Evolutionary conservation across 805 yeast genomes (phyloP).

Genomic region (Zygoascus tannicola): DNA sequence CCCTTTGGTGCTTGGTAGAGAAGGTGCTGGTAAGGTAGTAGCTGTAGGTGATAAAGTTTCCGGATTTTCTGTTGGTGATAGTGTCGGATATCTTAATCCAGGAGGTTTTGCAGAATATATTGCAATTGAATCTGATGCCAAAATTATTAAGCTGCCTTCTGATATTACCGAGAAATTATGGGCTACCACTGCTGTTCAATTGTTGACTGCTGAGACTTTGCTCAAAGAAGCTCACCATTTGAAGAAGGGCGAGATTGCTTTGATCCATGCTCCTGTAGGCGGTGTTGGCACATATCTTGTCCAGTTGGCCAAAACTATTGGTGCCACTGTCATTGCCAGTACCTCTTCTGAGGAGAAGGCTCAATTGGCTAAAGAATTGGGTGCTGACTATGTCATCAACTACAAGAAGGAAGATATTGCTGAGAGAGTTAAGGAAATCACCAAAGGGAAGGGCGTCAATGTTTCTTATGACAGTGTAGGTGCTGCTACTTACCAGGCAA

Average conservation of each 20-base stretch:
- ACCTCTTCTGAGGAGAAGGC: slow-evolving; percentile 74
- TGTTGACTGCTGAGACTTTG: slow-evolving; percentile 71
- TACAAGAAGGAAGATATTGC: slow-evolving; percentile 26
- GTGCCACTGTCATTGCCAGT: slow-evolving; percentile 77
- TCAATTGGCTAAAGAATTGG: slow-evolving; percentile 52
- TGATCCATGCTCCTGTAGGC: slow-evolving; percentile 93
- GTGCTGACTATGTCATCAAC: slow-evolving; percentile 64
- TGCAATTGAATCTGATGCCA: slow-evolving; percentile 24
- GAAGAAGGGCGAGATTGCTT: slow-evolving; percentile 56
- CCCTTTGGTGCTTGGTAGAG: slow-evolving; percentile 65
- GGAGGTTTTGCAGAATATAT: slow-evolving; percentile 63
- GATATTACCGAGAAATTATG: slow-evolving; percentile 37
- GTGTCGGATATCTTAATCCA: slow-evolving; percentile 46
- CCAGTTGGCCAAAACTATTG: slow-evolving; percentile 52
- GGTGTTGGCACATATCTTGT: slow-evolving; percentile 73
- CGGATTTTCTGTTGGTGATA: slow-evolving; percentile 55
- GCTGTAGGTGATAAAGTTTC: slow-evolving; percentile 52
- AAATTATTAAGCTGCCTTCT: slow-evolving; percentile 41
- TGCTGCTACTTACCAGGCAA: slow-evolving; percentile 62
- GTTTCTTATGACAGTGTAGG: slow-evolving; percentile 32
- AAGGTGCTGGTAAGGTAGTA: slow-evolving; percentile 50
- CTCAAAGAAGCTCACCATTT: slow-evolving; percentile 57
- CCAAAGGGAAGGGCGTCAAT: slow-evolving; percentile 26
- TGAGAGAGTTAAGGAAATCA: slow-evolving; percentile 24
- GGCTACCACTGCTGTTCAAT: slow-evolving; percentile 60